These are phyloP conservation scores for Yamadazyma trypodendri DNA, from an alignment of 1,139 yeast species.

Conservation along the genomic window DNA sequence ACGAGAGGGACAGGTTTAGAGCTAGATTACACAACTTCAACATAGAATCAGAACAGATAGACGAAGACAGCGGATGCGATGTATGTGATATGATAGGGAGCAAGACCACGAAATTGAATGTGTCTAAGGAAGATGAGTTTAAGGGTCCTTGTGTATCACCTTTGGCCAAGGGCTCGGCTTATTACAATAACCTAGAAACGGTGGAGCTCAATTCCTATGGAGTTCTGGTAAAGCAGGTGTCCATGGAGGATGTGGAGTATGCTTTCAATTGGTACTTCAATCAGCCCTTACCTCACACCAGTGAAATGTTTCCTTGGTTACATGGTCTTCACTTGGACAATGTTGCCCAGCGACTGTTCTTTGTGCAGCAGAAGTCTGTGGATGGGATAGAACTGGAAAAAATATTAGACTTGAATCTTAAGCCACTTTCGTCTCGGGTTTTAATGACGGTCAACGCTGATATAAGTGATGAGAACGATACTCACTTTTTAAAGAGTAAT, in stretches of 20 bases:
- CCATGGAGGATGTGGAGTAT: slow-evolving; percentile 26
- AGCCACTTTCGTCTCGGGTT: slow-evolving; percentile 27
- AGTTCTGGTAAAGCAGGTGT: slow-evolving; percentile 21
- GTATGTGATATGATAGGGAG: slow-evolving; percentile 38
- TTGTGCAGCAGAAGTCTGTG: slow-evolving; percentile 25
- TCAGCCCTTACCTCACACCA: slow-evolving; percentile 64
- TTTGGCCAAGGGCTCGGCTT: slow-evolving; percentile 22
- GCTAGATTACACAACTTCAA: slow-evolving; percentile 42
- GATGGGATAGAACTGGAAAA: background rate
- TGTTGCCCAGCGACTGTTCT: slow-evolving; percentile 48
- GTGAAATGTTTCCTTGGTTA: slow-evolving; percentile 82
- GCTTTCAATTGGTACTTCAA: slow-evolving; percentile 50
- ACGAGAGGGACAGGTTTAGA: slow-evolving; percentile 45
- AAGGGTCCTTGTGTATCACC: slow-evolving; percentile 21
- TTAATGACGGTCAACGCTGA: slow-evolving; percentile 49
- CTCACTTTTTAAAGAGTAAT: slow-evolving; percentile 53
- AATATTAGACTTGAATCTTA: slow-evolving; percentile 6
- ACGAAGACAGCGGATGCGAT: slow-evolving; percentile 24
- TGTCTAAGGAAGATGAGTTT: slow-evolving; percentile 12
- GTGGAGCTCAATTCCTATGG: background rate
- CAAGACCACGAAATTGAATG: slow-evolving; percentile 39
- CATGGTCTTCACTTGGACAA: slow-evolving; percentile 66
- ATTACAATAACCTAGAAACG: slow-evolving; percentile 14
- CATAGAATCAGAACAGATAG: slow-evolving; percentile 12
- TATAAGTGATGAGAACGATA: slow-evolving; percentile 5